Percentiles rank a stretch among this genome's conserved stretches.
These are phyloP conservation scores for Tardiomyces depauwii DNA, from an alignment of 1,139 yeast species.

Conservation along the genomic window DNA sequence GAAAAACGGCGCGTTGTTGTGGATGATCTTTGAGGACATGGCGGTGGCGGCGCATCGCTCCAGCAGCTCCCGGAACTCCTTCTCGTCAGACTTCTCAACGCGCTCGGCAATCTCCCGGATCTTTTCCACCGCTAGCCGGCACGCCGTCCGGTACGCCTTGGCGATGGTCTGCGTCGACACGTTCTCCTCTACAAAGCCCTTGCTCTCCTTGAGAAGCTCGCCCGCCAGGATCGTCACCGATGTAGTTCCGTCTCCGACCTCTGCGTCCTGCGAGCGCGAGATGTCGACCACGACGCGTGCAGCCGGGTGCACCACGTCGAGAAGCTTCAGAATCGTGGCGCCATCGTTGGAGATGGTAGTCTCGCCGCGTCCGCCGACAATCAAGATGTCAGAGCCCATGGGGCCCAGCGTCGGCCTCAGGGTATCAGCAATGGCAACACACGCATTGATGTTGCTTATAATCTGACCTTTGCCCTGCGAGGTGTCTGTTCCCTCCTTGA, in stretches of 20 bases:
- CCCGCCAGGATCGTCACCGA: constrained; percentile 93
- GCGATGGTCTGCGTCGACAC: constrained; percentile 81
- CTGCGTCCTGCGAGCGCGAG: constrained; percentile 95
- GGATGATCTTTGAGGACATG: constrained; percentile 89
- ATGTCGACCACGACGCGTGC: constrained; percentile 92
- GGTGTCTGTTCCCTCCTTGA: constrained; percentile 94
- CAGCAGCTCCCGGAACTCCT: constrained; percentile 58
- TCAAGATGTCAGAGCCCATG: constrained; percentile 86
- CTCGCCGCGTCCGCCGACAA: constrained; percentile 71
- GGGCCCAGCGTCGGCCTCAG: constrained; percentile 94
- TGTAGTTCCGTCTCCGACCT: constrained; percentile 98
- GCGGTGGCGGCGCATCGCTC: constrained; percentile 96
- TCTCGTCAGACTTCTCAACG: constrained; percentile 31
- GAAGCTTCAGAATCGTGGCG: constrained; percentile 82
- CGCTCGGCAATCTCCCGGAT: constrained; percentile 68
- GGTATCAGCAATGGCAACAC: constrained; percentile 94
- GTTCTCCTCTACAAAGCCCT: constrained; percentile 87
- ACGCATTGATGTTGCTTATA: constrained; percentile 89
- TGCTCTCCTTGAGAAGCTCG: constrained; percentile 84
- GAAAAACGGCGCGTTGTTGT: constrained; percentile 77
- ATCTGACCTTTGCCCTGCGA: constrained; percentile 96
- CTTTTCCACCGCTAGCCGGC: constrained; percentile 61
- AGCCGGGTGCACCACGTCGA: constrained; percentile 97
- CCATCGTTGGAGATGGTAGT: constrained; percentile 98
- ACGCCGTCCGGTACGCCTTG: constrained; percentile 81